Conservation (phyloP, 495 filamentous ascomycete species). For the Recurvomyces mirabilis region DNA sequence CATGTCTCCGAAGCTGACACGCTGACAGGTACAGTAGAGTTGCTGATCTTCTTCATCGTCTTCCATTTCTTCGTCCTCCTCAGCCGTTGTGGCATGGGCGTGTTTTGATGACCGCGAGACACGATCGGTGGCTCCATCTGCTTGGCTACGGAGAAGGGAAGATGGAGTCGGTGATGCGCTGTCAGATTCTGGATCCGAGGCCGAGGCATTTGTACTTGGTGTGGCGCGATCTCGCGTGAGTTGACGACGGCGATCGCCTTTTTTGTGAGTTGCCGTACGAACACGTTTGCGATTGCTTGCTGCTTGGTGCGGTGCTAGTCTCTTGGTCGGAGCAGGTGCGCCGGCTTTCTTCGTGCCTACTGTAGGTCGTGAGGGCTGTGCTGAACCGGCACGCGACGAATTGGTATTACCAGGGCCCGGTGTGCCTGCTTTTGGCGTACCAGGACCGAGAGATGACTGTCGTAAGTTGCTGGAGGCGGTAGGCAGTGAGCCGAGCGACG, state of each 20-base stretch:
- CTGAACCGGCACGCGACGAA: slow-evolving; percentile 55
- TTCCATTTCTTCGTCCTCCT: slow-evolving; percentile 54
- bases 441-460: slow-evolving; percentile 71
- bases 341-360: slow-evolving; percentile 43
- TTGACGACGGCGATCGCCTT: slow-evolving; percentile 14
- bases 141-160: slow-evolving; percentile 10
- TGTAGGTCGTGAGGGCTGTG: slow-evolving; percentile 46
- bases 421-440: slow-evolving; percentile 71
- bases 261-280: neutral
- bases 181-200: slow-evolving; percentile 14
- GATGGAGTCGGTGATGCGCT: slow-evolving; percentile 15
- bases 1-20: slow-evolving; percentile 93
- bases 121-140: slow-evolving; percentile 11
- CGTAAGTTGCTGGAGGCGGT: slow-evolving; percentile 62
- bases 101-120: slow-evolving; percentile 8
- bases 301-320: slow-evolving; percentile 41
- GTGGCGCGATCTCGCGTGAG: slow-evolving; percentile 18
- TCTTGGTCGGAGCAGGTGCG: slow-evolving; percentile 2
- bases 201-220: slow-evolving; percentile 14
- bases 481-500: slow-evolving; percentile 53
- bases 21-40: slow-evolving; percentile 87
- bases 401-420: slow-evolving; percentile 61
- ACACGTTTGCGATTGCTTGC: slow-evolving; percentile 42
- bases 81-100: slow-evolving; percentile 16
- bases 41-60: slow-evolving; percentile 82